A percentile compares a stretch with the other conserved stretches of the same genome.
Evolutionary conservation across 371 early-diverging fungal species (phyloP).

Genomic region (Umbelopsis sp.): DNA sequence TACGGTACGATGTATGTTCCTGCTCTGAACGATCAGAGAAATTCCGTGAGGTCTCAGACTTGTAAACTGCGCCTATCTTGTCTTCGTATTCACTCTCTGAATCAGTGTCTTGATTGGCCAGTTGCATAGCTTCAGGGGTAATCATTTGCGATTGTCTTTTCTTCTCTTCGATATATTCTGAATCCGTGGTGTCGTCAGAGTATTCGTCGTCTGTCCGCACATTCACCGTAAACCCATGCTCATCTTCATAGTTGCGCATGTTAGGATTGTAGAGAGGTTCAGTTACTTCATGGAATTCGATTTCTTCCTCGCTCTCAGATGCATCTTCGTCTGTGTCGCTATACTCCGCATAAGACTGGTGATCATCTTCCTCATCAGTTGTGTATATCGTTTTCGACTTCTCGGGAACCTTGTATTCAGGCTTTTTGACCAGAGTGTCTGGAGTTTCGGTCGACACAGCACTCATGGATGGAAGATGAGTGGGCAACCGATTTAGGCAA

Average conservation of each 20-base stretch:
- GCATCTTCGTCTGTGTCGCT: conserved; percentile 11
- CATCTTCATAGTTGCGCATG: neutral
- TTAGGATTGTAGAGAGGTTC: conserved; percentile 13
- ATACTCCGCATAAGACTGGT: conserved; percentile 16
- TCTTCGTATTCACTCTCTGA: conserved; percentile 10
- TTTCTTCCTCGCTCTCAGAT: conserved; percentile 2
- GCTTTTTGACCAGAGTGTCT: conserved; percentile 1
- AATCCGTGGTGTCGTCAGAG: conserved; percentile 15
- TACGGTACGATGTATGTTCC: neutral
- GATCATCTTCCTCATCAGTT: conserved; percentile 11
- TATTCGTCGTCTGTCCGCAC: conserved; percentile 18
- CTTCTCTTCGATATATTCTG: conserved; percentile 19
- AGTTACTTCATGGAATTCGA: conserved; percentile 15
- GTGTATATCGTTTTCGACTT: neutral
- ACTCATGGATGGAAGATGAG: conserved; percentile 9
- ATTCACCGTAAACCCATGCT: conserved; percentile 10
- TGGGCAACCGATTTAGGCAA: conserved; percentile 10
- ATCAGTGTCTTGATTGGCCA: neutral
- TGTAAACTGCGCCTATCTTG: neutral
- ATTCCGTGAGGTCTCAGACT: neutral
- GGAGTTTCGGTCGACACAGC: conserved; percentile 4
- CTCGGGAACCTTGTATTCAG: neutral
- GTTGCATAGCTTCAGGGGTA: conserved; percentile 7
- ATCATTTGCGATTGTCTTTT: conserved; percentile 12
- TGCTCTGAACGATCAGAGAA: neutral